Evolutionary conservation across 2,329 filamentous ascomycete species (phyloP).

Genomic region (Calycina herbarum): DNA sequence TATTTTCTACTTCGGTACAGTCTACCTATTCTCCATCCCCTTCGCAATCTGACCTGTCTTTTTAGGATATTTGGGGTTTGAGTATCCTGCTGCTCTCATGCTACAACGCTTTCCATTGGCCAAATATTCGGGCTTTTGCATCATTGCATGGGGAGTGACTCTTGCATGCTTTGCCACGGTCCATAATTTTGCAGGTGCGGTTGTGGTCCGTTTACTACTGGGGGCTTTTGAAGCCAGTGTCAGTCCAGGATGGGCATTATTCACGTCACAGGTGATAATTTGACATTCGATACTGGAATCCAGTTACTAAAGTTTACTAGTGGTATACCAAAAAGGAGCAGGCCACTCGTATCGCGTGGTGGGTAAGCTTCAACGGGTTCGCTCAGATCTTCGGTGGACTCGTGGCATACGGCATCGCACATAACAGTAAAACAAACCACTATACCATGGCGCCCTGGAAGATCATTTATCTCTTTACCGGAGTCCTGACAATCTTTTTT

Average conservation of each 20-base stretch:
- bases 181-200: conserved; percentile 58
- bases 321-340: conserved; percentile 74
- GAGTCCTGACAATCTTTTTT: conserved; percentile 46
- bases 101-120: conserved; percentile 58
- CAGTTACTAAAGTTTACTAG: conserved; percentile 63
- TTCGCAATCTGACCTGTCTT: neutral
- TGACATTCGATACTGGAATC: conserved; percentile 44
- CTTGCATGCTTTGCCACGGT: conserved; percentile 64
- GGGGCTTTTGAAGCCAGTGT: conserved; percentile 69
- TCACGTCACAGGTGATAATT: conserved; percentile 54
- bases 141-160: conserved; percentile 60
- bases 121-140: conserved; percentile 62
- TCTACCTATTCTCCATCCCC: no score
- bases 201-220: conserved; percentile 66
- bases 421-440: conserved; percentile 49
- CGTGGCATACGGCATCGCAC: conserved; percentile 63
- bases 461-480: conserved; percentile 52
- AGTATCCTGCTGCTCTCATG: conserved; percentile 37
- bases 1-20: conserved; percentile 47
- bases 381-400: conserved; percentile 64
- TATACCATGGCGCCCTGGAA: conserved; percentile 58
- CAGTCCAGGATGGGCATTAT: conserved; percentile 66
- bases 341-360: conserved; percentile 60
- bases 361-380: conserved; percentile 68
- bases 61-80: conserved; percentile 29